These are phyloP conservation scores for Solanum ahanhuiri DNA, from an alignment of 257 asterid species.

Conservation along the genomic window DNA sequence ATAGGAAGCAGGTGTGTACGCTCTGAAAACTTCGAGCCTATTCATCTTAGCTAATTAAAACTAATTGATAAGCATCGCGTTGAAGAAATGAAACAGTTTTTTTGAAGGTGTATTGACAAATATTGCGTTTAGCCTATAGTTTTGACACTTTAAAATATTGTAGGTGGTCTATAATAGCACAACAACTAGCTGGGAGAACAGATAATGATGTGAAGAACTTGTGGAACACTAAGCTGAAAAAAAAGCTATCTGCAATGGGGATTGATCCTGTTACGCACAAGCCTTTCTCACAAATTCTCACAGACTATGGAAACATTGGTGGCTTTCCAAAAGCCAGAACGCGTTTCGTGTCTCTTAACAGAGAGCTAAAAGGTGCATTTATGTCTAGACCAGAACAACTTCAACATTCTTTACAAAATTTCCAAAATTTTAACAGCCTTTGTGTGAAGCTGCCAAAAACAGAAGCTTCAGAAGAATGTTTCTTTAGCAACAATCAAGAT, in stretches of 20 bases:
- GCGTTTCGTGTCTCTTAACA: constrained; percentile 28
- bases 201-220: constrained; percentile 61
- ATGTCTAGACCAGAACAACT: constrained; percentile 18
- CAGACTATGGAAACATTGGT: constrained; percentile 78
- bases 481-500: neutral
- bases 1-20: constrained; percentile 70
- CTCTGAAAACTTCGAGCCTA: neutral
- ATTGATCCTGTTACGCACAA: constrained; percentile 90
- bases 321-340: constrained; percentile 47
- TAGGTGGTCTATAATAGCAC: constrained; percentile 90
- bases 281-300: constrained; percentile 84
- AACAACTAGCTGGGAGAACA: constrained; percentile 65
- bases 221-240: constrained; percentile 77
- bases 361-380: constrained; percentile 32
- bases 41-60: neutral
- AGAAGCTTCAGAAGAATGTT: constrained; percentile 5
- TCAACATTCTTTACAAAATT: neutral
- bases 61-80: neutral
- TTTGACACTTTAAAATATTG: neutral
- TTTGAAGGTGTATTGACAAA: neutral
- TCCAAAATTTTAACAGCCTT: constrained; percentile 5
- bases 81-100: neutral
- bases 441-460: neutral
- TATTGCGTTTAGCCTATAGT: neutral
- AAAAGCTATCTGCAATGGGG: constrained; percentile 85